These are phyloP conservation scores for Pseudocercospora eumusae DNA, from an alignment of 2,329 filamentous ascomycete genomes.

Conservation along the genomic window DNA sequence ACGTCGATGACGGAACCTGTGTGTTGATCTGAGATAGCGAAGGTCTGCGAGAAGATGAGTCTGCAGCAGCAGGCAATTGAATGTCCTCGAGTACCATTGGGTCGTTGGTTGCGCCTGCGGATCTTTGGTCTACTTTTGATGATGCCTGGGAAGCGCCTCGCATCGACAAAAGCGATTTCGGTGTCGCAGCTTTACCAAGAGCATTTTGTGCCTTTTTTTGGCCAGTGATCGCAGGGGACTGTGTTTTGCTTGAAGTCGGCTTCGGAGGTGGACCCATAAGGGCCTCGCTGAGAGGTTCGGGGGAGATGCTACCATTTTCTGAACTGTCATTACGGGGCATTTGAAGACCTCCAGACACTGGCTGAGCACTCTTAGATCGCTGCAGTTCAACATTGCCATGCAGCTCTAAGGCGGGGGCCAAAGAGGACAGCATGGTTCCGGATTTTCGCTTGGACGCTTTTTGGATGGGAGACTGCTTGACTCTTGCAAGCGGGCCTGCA, in stretches of 20 bases:
- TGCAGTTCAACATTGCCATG: constrained; percentile 46
- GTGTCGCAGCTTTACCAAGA: constrained; percentile 35
- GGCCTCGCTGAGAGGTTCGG: constrained; percentile 50
- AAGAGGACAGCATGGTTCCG: constrained; percentile 44
- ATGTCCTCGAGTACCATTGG: constrained; percentile 58
- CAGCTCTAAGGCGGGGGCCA: constrained; percentile 50
- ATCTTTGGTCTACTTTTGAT: background rate
- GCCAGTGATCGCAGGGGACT: constrained; percentile 67
- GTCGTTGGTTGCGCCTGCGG: constrained; percentile 8
- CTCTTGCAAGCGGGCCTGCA: constrained; percentile 47
- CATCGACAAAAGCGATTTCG: constrained; percentile 40
- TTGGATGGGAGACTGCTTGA: constrained; percentile 72
- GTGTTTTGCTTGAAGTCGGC: constrained; percentile 58
- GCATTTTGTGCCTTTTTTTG: constrained; percentile 44
- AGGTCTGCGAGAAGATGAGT: constrained; percentile 26
- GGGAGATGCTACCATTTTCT: constrained; percentile 53
- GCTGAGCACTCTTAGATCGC: constrained; percentile 30
- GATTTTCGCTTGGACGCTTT: constrained; percentile 62
- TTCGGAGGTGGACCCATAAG: constrained; percentile 63
- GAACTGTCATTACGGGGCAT: constrained; percentile 42
- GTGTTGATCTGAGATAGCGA: constrained; percentile 56
- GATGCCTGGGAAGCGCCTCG: constrained; percentile 9
- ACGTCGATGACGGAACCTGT: constrained; percentile 41
- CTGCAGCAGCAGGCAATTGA: constrained; percentile 69
- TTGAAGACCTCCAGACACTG: constrained; percentile 30